Evolutionary conservation across 352 stramenopile genomes (phyloP), one percentile per base, ranked within the genome.

Genomic region (Globisporangium ultimum): DNA sequence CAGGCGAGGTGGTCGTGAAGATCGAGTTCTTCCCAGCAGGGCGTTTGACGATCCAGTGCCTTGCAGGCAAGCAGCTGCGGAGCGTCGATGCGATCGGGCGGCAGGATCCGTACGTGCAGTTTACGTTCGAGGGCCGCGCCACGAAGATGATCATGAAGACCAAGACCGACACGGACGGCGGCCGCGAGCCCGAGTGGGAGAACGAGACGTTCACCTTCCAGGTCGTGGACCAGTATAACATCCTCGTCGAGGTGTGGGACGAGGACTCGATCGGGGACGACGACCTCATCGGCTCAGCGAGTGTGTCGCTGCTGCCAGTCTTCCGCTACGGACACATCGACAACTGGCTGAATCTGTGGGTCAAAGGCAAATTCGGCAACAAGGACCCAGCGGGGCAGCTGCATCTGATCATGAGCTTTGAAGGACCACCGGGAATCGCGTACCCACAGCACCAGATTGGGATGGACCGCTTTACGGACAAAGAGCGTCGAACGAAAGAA

Each of bases 211-310:
- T 97, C 48, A 48, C 40, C n/a, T 92, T 98, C 56, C 77, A 96
- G 38, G 71, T 98, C 47, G 95, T 98, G 4, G 93, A 98, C 60
- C 91, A 98, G 63, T 96, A 92, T 67, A 91, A 86, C 51, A 74
- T 98, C 53, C 57, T 80, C 22, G 71, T 98, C 21, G 88, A 98
- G 55, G 78, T 90, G 56, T 97, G 87, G 78, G 92, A 98, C 55
- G 86, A 97, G 55, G 91, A 98, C 64, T 77, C 78, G n/a, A 68
- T 98, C 38, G 80, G 86, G n/a, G 74, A 88, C 45, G 86, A 98
- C 60, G 89, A 96, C 49, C 71, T 97, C 54, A 96, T 98, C 46
- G 94, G 93, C 12, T 71, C 75, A 1, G 72, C 78, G 13, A 87
- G 77, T 0, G 59, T 98, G 6, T 97, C 86, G 32, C 63, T 98